Evolutionary conservation across 768 basidiomycete genomes (phyloP).

Genomic region (Pleurotus cornucopiae): DNA sequence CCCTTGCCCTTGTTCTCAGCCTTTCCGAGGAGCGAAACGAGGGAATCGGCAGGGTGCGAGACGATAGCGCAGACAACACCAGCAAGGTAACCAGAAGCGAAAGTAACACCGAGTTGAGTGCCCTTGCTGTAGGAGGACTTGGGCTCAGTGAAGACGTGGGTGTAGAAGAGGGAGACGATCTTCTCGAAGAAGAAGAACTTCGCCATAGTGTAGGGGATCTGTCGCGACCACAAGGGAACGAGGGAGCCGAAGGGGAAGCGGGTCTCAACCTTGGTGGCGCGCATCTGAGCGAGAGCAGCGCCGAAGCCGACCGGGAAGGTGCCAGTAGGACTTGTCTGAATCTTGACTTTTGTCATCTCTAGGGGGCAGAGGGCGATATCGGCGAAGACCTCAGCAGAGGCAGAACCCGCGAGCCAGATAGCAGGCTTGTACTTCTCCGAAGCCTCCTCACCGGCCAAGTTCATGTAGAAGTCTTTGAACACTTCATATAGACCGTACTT

Average conservation of each 20-base stretch:
- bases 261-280: constrained; percentile 59
- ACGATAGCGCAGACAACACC: constrained; percentile 96
- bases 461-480: constrained; percentile 93
- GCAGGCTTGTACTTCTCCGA: constrained; percentile 77
- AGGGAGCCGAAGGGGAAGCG: constrained; percentile 85
- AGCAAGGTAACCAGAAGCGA: constrained; percentile 89
- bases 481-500: constrained; percentile 97
- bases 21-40: constrained; percentile 94
- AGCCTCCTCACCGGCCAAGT: constrained; percentile 82
- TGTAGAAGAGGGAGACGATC: constrained; percentile 85
- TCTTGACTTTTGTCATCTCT: constrained; percentile 92
- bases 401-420: constrained; percentile 93
- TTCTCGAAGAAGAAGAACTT: constrained; percentile 97
- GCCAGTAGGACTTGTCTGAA: constrained; percentile 72
- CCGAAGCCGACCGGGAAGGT: constrained; percentile 78
- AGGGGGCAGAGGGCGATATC: constrained; percentile 94
- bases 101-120: constrained; percentile 87
- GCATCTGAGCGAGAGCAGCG: constrained; percentile 70
- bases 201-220: constrained; percentile 98
- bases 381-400: constrained; percentile 93
- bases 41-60: constrained; percentile 92
- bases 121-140: constrained; percentile 76
- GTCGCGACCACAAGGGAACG: constrained; percentile 85
- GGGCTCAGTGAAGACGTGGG: constrained; percentile 76
- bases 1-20: constrained; percentile 79